Percentiles rank a stretch among this genome's conserved stretches.
Conservation (phyloP, 257 asterid genomes). For the Ajuga chamaepitys region DNA sequence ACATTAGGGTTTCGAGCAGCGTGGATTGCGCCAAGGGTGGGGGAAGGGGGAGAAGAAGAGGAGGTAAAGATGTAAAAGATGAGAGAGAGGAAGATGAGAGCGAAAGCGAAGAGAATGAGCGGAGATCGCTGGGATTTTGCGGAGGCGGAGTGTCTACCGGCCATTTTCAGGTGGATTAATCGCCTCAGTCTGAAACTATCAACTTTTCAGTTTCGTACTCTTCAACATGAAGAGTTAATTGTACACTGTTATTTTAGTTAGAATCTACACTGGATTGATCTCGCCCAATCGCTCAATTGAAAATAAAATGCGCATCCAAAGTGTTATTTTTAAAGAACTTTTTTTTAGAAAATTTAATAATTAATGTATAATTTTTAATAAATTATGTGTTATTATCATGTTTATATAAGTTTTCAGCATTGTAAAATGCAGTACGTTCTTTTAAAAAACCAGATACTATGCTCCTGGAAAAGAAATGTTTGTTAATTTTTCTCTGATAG, state of each 20-base stretch:
- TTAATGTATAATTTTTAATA: neutral
- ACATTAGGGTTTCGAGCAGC: slow-evolving; percentile 33
- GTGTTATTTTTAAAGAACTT: too few relatives aligned
- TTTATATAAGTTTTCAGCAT: too few relatives aligned
- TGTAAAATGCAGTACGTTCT: too few relatives aligned
- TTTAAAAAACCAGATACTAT: too few relatives aligned
- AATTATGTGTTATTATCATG: neutral
- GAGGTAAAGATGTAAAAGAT: slow-evolving; percentile 42
- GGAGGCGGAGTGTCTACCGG: slow-evolving; percentile 49
- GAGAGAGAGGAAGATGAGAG: slow-evolving; percentile 38
- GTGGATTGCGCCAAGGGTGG: slow-evolving; percentile 15
- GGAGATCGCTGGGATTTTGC: slow-evolving; percentile 43
- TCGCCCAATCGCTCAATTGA: too few relatives aligned
- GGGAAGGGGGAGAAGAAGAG: slow-evolving; percentile 18
- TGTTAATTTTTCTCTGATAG: too few relatives aligned
- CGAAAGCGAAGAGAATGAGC: slow-evolving; percentile 24
- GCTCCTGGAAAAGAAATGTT: too few relatives aligned
- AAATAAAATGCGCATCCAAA: too few relatives aligned
- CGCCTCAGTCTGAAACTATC: slow-evolving; percentile 9
- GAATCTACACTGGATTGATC: neutral
- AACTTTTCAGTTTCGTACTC: neutral
- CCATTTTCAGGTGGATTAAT: slow-evolving; percentile 46
- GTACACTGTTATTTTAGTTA: neutral
- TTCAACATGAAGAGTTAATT: neutral
- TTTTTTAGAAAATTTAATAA: too few relatives aligned